A percentile compares a stretch with the other conserved stretches of the same genome.
Conservation (phyloP, 2,329 filamentous ascomycete species). For the Lachnellula cervina region DNA sequence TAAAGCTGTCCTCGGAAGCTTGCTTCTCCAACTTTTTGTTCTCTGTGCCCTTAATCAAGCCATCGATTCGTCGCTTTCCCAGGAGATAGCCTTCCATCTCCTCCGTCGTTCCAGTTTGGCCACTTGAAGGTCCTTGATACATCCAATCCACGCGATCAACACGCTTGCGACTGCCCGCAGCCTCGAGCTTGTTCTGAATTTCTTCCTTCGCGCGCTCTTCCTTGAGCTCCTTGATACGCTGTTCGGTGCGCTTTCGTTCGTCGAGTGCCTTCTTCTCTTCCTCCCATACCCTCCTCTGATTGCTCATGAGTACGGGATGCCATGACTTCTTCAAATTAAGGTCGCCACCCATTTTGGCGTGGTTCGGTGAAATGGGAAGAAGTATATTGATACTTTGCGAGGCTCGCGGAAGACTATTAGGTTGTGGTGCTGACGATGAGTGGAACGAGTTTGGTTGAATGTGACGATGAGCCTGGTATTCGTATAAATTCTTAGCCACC, state of each 20-base stretch:
- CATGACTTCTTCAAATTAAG: constrained; percentile 94
- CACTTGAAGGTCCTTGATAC: constrained; percentile 82
- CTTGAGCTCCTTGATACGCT: constrained; percentile 86
- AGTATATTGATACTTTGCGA: too few relatives aligned
- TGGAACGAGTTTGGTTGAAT: too few relatives aligned
- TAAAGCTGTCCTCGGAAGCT: constrained; percentile 53
- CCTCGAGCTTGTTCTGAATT: constrained; percentile 83
- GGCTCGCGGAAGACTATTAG: too few relatives aligned
- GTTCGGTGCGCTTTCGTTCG: constrained; percentile 89
- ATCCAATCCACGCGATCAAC: constrained; percentile 93
- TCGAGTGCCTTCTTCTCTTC: constrained; percentile 89
- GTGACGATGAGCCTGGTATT: neutral
- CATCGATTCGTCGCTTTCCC: constrained; percentile 88
- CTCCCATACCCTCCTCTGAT: constrained; percentile 85
- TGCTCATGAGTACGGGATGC: constrained; percentile 85
- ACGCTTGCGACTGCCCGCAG: constrained; percentile 75
- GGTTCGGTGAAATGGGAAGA: neutral
- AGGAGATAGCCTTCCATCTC: constrained; percentile 92
- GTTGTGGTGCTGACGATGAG: too few relatives aligned
- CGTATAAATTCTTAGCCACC: neutral
- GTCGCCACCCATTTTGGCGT: constrained; percentile 79
- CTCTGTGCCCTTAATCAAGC: constrained; percentile 75
- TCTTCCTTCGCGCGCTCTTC: constrained; percentile 92
- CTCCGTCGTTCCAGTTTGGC: constrained; percentile 71
- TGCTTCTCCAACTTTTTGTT: constrained; percentile 76